These are phyloP conservation scores for Dentipellis sp. DNA, from an alignment of 768 basidiomycete species.

Conservation along the genomic window DNA sequence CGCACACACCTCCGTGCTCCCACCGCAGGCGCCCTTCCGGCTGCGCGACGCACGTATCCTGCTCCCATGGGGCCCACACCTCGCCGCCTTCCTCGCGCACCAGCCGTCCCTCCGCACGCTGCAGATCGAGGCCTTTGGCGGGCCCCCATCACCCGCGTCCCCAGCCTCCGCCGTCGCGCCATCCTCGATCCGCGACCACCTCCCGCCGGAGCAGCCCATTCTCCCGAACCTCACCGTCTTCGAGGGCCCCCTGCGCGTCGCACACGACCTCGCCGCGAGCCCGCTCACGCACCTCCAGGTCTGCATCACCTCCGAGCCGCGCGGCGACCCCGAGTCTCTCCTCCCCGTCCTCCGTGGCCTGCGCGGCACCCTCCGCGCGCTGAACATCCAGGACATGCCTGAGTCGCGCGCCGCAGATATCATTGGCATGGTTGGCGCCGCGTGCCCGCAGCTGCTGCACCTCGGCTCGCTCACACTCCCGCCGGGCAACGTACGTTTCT, in stretches of 20 bases:
- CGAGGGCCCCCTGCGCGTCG: slow-evolving; percentile 37
- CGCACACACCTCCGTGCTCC: slow-evolving; percentile 35
- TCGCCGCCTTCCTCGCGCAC: slow-evolving; percentile 38
- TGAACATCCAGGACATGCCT: slow-evolving; percentile 27
- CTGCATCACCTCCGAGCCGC: slow-evolving; percentile 19
- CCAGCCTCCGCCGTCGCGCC: neutral
- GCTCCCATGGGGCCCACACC: slow-evolving; percentile 37
- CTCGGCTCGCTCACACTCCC: slow-evolving; percentile 30
- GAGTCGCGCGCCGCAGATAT: slow-evolving; percentile 22
- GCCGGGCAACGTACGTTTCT: slow-evolving; percentile 23
- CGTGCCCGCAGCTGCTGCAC: slow-evolving; percentile 27
- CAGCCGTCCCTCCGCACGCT: slow-evolving; percentile 35
- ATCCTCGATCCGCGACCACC: neutral
- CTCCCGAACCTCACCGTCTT: slow-evolving; percentile 34
- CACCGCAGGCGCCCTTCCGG: slow-evolving; percentile 31
- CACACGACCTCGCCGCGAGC: slow-evolving; percentile 28
- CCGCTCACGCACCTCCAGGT: slow-evolving; percentile 39
- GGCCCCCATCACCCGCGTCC: slow-evolving; percentile 5
- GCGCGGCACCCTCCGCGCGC: slow-evolving; percentile 24
- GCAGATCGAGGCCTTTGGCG: slow-evolving; percentile 17
- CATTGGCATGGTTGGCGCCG: slow-evolving; percentile 24
- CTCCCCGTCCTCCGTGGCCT: slow-evolving; percentile 24
- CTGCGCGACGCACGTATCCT: slow-evolving; percentile 40
- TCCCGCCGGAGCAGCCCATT: slow-evolving; percentile 4
- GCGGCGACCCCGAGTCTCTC: slow-evolving; percentile 21